These are phyloP conservation scores for Aureobasidium uvarum DNA, from an alignment of 2,329 filamentous ascomycete genomes.

Conservation along the genomic window DNA sequence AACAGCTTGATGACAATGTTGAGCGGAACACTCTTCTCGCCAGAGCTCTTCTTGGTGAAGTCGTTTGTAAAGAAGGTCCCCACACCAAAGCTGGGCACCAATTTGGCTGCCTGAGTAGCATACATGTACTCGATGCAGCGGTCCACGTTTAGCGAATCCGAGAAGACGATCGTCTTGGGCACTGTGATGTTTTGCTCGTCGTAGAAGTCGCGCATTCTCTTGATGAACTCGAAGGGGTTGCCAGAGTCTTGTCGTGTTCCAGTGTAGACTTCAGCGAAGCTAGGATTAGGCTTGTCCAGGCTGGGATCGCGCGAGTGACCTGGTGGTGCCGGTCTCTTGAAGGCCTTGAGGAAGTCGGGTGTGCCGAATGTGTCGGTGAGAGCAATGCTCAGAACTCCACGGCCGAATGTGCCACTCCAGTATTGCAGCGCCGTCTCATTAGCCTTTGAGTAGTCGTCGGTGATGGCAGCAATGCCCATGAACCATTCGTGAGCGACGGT, in stretches of 20 bases:
- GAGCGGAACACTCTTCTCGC: slow-evolving; percentile 80
- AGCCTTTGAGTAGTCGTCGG: slow-evolving; percentile 76
- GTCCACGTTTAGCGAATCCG: slow-evolving; percentile 89
- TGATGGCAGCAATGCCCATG: slow-evolving; percentile 95
- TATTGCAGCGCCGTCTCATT: slow-evolving; percentile 81
- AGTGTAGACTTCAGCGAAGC: slow-evolving; percentile 77
- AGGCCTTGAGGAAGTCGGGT: slow-evolving; percentile 79
- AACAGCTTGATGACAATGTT: slow-evolving; percentile 99
- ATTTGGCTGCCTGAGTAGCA: slow-evolving; percentile 73
- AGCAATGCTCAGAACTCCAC: slow-evolving; percentile 76
- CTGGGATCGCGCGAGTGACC: slow-evolving; percentile 27
- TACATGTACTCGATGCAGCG: slow-evolving; percentile 87
- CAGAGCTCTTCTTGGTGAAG: slow-evolving; percentile 68
- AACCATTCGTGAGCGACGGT: slow-evolving; percentile 98
- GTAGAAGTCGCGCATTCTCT: slow-evolving; percentile 78
- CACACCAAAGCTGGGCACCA: slow-evolving; percentile 86
- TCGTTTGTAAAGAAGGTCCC: slow-evolving; percentile 95
- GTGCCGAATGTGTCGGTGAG: slow-evolving; percentile 97
- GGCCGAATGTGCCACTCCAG: slow-evolving; percentile 90
- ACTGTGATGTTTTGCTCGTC: slow-evolving; percentile 69
- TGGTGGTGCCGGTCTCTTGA: slow-evolving; percentile 63
- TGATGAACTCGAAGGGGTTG: slow-evolving; percentile 76
- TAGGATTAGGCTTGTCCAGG: slow-evolving; percentile 40
- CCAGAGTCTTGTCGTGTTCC: slow-evolving; percentile 90
- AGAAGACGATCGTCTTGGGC: slow-evolving; percentile 90